Conservation (phyloP, 768 basidiomycete genomes). For the Lepiota venenata region DNA sequence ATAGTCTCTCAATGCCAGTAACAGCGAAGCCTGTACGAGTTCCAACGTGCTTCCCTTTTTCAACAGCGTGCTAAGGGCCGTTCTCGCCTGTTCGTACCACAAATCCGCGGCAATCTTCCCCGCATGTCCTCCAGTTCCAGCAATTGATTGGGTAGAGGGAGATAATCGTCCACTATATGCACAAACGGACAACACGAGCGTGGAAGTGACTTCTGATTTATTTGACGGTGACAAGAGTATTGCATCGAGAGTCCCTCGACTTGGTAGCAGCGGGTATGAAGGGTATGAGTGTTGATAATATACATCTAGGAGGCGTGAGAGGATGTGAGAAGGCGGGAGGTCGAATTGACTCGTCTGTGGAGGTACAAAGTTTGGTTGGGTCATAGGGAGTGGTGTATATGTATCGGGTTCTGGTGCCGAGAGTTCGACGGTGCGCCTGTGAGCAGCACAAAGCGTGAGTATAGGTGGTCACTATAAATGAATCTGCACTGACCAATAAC, state of each 20-base stretch:
- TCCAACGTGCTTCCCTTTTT: conserved; percentile 18
- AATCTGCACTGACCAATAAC: conserved; percentile 12
- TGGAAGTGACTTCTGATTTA: conserved; percentile 13
- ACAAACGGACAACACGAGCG: conserved; percentile 24
- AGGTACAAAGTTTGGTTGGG: conserved; percentile 1
- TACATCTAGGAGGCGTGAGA: conserved; percentile 21
- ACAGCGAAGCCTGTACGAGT: conserved; percentile 22
- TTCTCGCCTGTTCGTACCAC: conserved; percentile 23
- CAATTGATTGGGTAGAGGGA: conserved; percentile 9
- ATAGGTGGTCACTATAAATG: no score
- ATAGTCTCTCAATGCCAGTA: conserved; percentile 23
- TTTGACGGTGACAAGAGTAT: conserved; percentile 11
- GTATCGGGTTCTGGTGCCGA: conserved; percentile 9
- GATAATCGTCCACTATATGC: conserved; percentile 25
- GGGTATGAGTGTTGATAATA: conserved; percentile 23
- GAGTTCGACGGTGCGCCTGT: conserved; percentile 16
- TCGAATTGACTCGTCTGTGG: conserved; percentile 14
- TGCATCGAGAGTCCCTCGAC: conserved; percentile 11
- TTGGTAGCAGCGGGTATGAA: conserved; percentile 22
- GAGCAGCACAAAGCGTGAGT: neutral
- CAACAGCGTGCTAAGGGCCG: conserved; percentile 6
- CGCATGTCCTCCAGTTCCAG: conserved; percentile 13
- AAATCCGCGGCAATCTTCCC: conserved; percentile 23
- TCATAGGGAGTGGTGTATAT: conserved; percentile 8
- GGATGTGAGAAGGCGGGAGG: conserved; percentile 23